phyloP scores from a whole-genome alignment of 2,329 filamentous ascomycete species.

The Ceratocystis variospora region DNA sequence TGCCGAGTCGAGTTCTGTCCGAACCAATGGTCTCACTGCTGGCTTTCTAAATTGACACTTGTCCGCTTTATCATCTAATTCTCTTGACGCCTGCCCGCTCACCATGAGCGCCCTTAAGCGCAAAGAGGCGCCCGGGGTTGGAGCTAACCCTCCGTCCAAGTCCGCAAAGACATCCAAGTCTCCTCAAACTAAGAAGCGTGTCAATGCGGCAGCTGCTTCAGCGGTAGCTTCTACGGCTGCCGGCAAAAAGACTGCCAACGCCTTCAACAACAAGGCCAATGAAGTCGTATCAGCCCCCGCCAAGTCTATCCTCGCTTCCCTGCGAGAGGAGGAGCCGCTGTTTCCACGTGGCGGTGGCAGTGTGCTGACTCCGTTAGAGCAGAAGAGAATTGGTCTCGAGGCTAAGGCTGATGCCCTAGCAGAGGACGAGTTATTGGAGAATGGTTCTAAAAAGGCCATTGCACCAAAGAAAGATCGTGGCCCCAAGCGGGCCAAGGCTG shows the following conservation, averaged over 20 bases:
- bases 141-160: conserved; percentile 36
- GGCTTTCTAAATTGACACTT: conserved; percentile 11
- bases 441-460: conserved; percentile 6
- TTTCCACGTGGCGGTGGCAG: conserved; percentile 90
- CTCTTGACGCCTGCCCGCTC: conserved; percentile 14
- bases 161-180: conserved; percentile 34
- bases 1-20: conserved; percentile 10
- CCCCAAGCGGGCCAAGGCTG: conserved; percentile 34
- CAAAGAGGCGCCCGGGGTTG: conserved; percentile 42
- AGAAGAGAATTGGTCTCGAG: conserved; percentile 91
- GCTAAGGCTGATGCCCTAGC: conserved; percentile 84
- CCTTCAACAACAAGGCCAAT: conserved; percentile 26
- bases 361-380: conserved; percentile 80
- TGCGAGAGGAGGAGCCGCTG: conserved; percentile 68
- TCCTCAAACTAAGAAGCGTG: conserved; percentile 36
- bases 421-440: conserved; percentile 42
- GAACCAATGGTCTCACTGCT: not conserved
- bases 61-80: conserved; percentile 5
- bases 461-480: conserved; percentile 18
- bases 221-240: conserved; percentile 18
- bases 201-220: conserved; percentile 18
- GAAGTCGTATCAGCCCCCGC: conserved; percentile 26
- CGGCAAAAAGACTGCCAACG: conserved; percentile 24
- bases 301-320: conserved; percentile 32
- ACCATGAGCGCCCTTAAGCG: conserved; percentile 43